phyloP scores from a whole-genome alignment of 2,329 filamentous ascomycete genomes.

The Bipolaris cookei region DNA sequence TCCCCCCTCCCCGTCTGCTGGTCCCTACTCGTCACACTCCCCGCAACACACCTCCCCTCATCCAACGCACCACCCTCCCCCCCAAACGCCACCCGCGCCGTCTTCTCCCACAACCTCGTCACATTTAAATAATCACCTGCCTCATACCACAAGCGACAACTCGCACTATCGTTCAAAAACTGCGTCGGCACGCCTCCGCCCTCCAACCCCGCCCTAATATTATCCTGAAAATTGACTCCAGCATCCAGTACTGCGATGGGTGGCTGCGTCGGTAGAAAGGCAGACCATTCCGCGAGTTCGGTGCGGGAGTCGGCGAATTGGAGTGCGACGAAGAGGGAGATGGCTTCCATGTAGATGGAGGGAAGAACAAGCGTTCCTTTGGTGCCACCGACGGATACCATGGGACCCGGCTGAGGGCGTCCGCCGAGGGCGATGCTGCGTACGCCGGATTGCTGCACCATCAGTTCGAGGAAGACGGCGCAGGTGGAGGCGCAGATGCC shows the following conservation, averaged over 20 bases:
- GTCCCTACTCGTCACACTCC: slow-evolving; percentile 36
- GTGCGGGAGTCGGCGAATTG: slow-evolving; percentile 24
- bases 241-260: slow-evolving; percentile 33
- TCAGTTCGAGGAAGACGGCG: slow-evolving; percentile 55
- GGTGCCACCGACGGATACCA: slow-evolving; percentile 54
- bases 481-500: slow-evolving; percentile 56
- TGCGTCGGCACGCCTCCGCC: slow-evolving; percentile 57
- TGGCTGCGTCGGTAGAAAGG: slow-evolving; percentile 34
- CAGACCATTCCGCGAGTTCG: slow-evolving; percentile 28
- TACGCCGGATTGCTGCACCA: slow-evolving; percentile 54
- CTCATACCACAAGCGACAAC: slow-evolving; percentile 68
- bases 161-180: slow-evolving; percentile 66
- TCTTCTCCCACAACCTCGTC: slow-evolving; percentile 59
- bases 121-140: slow-evolving; percentile 60
- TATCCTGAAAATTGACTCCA: slow-evolving; percentile 50
- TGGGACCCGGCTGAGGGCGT: slow-evolving; percentile 49
- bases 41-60: slow-evolving; percentile 35
- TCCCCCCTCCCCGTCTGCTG: slow-evolving; percentile 36
- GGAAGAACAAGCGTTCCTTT: slow-evolving; percentile 51
- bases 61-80: slow-evolving; percentile 36
- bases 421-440: slow-evolving; percentile 53
- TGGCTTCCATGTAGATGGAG: slow-evolving; percentile 28
- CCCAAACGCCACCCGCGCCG: slow-evolving; percentile 36
- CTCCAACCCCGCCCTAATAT: slow-evolving; percentile 44
- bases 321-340: slow-evolving; percentile 26